Evolutionary conservation across 2,329 filamentous ascomycete genomes (phyloP).

Genomic region (Aspergillus udagawae): DNA sequence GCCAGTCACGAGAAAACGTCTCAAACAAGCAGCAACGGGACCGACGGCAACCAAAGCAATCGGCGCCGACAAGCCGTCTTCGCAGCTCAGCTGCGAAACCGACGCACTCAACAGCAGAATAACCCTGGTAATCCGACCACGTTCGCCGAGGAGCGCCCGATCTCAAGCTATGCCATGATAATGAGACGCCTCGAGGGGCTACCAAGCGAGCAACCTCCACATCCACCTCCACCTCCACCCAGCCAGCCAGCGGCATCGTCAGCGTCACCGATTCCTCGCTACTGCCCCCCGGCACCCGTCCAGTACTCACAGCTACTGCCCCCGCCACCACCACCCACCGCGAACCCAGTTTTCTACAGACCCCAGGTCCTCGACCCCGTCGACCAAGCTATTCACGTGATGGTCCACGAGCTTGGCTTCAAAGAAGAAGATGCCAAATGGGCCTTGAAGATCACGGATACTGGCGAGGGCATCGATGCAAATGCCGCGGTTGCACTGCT

Average conservation of each 20-base stretch:
- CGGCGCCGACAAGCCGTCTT: slow-evolving; percentile 31
- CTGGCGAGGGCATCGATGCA: slow-evolving; percentile 55
- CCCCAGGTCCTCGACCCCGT: slow-evolving; percentile 48
- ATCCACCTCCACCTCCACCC: slow-evolving; percentile 11
- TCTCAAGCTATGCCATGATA: slow-evolving; percentile 37
- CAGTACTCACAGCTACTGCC: slow-evolving; percentile 7
- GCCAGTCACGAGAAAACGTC: slow-evolving; percentile 8
- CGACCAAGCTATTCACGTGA: slow-evolving; percentile 53
- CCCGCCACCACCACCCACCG: slow-evolving; percentile 10
- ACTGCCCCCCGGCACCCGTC: slow-evolving; percentile 4
- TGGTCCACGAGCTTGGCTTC: slow-evolving; percentile 58
- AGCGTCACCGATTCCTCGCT: slow-evolving; percentile 10
- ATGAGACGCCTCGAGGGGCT: slow-evolving; percentile 31
- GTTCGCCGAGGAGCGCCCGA: slow-evolving; percentile 35
- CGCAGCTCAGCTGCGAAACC: slow-evolving; percentile 29
- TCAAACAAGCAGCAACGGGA: slow-evolving; percentile 7
- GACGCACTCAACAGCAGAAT: slow-evolving; percentile 16
- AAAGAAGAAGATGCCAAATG: slow-evolving; percentile 51
- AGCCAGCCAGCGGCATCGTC: slow-evolving; percentile 6
- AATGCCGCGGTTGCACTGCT: slow-evolving; percentile 56
- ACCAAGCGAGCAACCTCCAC: slow-evolving; percentile 9
- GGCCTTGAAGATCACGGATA: slow-evolving; percentile 57
- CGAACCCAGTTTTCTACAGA: not conserved
- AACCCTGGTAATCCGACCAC: slow-evolving; percentile 7
- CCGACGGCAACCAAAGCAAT: slow-evolving; percentile 13